These are phyloP conservation scores for Hemisphaericaspora xylanilytica DNA, from an alignment of 1,139 yeast genomes.

Conservation along the genomic window DNA sequence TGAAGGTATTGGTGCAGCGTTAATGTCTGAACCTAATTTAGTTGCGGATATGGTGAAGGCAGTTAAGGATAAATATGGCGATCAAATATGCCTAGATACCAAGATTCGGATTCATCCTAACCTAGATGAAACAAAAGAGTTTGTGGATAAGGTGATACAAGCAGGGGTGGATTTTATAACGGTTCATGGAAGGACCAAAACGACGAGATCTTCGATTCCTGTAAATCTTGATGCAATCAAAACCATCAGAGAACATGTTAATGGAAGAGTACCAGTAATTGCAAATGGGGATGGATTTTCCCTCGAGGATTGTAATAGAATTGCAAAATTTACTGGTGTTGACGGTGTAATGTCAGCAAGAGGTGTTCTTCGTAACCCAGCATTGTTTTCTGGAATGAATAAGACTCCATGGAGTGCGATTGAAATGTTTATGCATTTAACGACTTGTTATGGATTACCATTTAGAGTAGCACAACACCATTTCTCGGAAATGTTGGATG, in stretches of 20 bases:
- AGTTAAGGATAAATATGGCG: slow-evolving; percentile 73
- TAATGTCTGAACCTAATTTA: slow-evolving; percentile 78
- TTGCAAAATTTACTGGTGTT: slow-evolving; percentile 65
- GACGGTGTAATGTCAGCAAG: slow-evolving; percentile 97
- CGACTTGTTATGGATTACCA: slow-evolving; percentile 79
- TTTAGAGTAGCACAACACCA: slow-evolving; percentile 85
- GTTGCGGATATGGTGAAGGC: slow-evolving; percentile 83
- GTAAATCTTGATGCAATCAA: slow-evolving; percentile 82
- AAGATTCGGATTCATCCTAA: slow-evolving; percentile 86
- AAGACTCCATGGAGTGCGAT: slow-evolving; percentile 89
- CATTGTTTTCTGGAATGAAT: slow-evolving; percentile 69
- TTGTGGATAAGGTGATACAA: slow-evolving; percentile 70
- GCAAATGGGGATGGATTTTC: slow-evolving; percentile 94
- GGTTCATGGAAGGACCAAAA: slow-evolving; percentile 88
- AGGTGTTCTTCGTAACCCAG: slow-evolving; percentile 84
- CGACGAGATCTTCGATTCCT: slow-evolving; percentile 80
- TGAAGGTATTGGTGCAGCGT: slow-evolving; percentile 96
- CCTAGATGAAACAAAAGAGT: slow-evolving; percentile 64
- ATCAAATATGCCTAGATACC: slow-evolving; percentile 72
- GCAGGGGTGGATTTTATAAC: slow-evolving; percentile 95
- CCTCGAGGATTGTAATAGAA: slow-evolving; percentile 57
- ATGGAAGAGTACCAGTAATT: slow-evolving; percentile 64
- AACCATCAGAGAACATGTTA: slow-evolving; percentile 55
- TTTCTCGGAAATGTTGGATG: slow-evolving; percentile 77
- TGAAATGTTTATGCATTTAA: slow-evolving; percentile 77